Conservation (phyloP, 768 basidiomycete species). For the Albatrellus ellisii region DNA sequence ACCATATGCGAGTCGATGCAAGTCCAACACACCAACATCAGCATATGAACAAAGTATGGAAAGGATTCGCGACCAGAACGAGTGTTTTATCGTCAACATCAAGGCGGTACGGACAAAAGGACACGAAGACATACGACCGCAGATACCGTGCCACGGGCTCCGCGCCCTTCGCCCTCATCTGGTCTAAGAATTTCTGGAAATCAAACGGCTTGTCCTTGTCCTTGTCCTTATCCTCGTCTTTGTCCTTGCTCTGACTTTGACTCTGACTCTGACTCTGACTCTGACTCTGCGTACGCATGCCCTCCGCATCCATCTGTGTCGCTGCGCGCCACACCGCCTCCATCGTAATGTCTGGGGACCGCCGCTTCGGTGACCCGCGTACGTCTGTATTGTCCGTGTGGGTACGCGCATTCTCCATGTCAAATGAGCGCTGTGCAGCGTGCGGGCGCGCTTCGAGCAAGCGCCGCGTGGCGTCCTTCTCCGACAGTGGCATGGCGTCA, state of each 20-base stretch:
- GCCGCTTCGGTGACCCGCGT: conserved; percentile 10
- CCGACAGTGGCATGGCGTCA: not conserved
- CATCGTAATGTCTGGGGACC: not conserved
- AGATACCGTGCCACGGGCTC: conserved; percentile 94
- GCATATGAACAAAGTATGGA: too few relatives aligned
- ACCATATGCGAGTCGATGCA: too few relatives aligned
- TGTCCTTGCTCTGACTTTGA: conserved; percentile 14
- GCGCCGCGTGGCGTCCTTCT: conserved; percentile 1
- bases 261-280: conserved; percentile 8
- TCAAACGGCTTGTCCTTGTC: conserved; percentile 49
- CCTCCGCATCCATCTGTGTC: not conserved
- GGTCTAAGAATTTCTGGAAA: conserved; percentile 89
- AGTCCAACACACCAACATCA: too few relatives aligned
- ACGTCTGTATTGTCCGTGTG: not conserved
- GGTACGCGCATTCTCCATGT: not conserved
- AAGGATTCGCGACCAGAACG: too few relatives aligned
- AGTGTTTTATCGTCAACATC: not conserved
- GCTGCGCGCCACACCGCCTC: not conserved
- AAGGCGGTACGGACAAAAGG: not conserved
- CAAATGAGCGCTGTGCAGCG: too few relatives aligned
- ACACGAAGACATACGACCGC: conserved; percentile 61
- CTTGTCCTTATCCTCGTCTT: conserved; percentile 16
- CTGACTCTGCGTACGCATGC: conserved; percentile 22
- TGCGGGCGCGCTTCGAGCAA: too few relatives aligned
- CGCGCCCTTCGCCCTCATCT: conserved; percentile 79